Evolutionary conservation across 306 rosid species (phyloP).

Genomic region (Ormosia emarginata): DNA sequence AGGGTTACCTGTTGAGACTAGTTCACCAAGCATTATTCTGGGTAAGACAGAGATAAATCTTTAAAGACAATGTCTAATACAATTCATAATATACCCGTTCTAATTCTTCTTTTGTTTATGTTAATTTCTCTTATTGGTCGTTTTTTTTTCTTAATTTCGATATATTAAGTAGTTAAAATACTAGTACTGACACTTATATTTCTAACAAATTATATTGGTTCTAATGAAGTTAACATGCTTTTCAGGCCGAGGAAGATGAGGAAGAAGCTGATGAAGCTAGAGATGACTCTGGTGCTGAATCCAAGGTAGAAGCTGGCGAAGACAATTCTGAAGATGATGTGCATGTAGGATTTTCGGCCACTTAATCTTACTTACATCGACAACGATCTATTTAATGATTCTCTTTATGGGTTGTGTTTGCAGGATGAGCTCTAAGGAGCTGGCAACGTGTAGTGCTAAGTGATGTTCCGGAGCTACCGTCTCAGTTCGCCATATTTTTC

Average conservation of each 20-base stretch:
- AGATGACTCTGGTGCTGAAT: constrained; percentile 50
- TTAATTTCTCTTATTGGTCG: too few species aligned
- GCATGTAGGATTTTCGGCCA: constrained; percentile 33
- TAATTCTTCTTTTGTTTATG: too few species aligned
- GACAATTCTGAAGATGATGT: constrained; percentile 48
- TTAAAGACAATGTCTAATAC: too few species aligned
- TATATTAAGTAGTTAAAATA: too few species aligned
- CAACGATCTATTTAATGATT: not conserved
- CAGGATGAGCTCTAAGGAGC: constrained; percentile 88
- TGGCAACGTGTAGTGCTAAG: constrained; percentile 8
- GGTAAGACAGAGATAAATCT: too few species aligned
- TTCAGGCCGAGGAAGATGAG: constrained; percentile 80
- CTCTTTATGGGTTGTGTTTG: not conserved
- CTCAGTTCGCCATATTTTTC: not conserved
- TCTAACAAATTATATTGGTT: not conserved
- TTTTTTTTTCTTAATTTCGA: too few species aligned
- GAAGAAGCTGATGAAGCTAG: constrained; percentile 49
- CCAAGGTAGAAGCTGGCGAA: constrained; percentile 34
- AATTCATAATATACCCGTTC: too few species aligned
- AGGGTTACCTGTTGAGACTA: too few species aligned
- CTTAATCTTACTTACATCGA: not conserved
- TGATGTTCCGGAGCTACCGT: constrained; percentile 17
- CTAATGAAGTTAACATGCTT: constrained; percentile 13
- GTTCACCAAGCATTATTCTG: too few species aligned
- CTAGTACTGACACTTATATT: too few species aligned